phyloP scores from a whole-genome alignment of 129 eudicot species.

The Artemisia argyi region DNA sequence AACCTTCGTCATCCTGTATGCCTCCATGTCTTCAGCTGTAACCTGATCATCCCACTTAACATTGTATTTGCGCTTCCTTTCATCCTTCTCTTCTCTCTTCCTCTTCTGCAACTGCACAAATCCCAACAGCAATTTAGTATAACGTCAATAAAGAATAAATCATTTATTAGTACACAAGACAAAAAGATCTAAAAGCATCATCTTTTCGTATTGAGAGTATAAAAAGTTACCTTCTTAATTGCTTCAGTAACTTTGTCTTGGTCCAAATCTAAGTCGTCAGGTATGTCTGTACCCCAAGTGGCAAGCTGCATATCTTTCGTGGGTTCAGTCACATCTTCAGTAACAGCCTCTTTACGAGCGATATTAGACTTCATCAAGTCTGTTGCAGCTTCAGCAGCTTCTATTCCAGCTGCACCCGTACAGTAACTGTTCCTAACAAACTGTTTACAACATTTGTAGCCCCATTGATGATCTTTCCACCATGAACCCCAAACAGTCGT shows the following conservation, averaged over 20 bases:
- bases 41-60: conserved; percentile 29
- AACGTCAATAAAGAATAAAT: no score
- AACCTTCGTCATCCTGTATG: conserved; percentile 72
- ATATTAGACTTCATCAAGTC: conserved; percentile 92
- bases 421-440: conserved; percentile 83
- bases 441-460: conserved; percentile 80
- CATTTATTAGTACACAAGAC: no score
- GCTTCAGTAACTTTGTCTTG: conserved; percentile 61
- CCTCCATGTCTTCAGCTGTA: conserved; percentile 82
- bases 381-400: conserved; percentile 87
- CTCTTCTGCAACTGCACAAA: no score
- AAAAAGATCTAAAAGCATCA: no score
- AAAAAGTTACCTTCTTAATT: conserved; percentile 58
- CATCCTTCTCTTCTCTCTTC: no score
- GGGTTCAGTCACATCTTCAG: conserved; percentile 44
- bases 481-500: conserved; percentile 86
- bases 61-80: no score
- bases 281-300: conserved; percentile 82
- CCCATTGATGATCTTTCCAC: conserved; percentile 96
- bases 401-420: conserved; percentile 92
- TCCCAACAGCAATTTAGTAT: not conserved
- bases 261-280: conserved; percentile 75
- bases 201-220: no score
- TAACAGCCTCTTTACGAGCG: conserved; percentile 77
- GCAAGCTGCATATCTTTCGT: conserved; percentile 59